These are phyloP conservation scores for Naganishia cerealis DNA, from an alignment of 1,284 basidiomycete species.

Conservation along the genomic window DNA sequence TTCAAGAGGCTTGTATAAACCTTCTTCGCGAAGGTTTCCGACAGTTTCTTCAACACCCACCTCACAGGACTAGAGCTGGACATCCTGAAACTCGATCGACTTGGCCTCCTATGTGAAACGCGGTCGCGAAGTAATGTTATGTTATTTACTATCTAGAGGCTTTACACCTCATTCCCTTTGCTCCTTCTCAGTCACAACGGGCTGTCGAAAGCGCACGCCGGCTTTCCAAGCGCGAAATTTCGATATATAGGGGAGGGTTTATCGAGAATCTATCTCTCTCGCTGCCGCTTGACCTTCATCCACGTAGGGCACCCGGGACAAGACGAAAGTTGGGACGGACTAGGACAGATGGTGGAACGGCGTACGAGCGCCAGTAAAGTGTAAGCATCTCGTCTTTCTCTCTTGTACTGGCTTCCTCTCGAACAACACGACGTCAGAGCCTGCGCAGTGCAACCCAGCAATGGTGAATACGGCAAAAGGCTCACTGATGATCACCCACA, in stretches of 20 bases:
- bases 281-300: neutral
- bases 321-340: neutral
- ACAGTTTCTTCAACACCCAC: neutral
- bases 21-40: neutral
- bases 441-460: neutral
- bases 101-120: slow-evolving; percentile 7
- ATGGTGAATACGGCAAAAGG: slow-evolving; percentile 15
- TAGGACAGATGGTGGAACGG: neutral
- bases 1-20: too few relatives aligned
- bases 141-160: neutral
- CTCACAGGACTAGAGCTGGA: neutral
- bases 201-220: slow-evolving; percentile 4
- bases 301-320: neutral
- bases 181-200: neutral
- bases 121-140: neutral
- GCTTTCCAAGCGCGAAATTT: slow-evolving; percentile 22
- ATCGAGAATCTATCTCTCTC: neutral
- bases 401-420: neutral
- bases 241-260: slow-evolving; percentile 21
- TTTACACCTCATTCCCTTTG: slow-evolving; percentile 19
- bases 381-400: slow-evolving; percentile 4
- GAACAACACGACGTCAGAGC: neutral
- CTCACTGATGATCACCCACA: slow-evolving; percentile 28
- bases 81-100: neutral
- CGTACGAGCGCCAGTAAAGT: neutral